phyloP scores from a whole-genome alignment of 345 rosid genomes.

The Excoecaria agallocha region DNA sequence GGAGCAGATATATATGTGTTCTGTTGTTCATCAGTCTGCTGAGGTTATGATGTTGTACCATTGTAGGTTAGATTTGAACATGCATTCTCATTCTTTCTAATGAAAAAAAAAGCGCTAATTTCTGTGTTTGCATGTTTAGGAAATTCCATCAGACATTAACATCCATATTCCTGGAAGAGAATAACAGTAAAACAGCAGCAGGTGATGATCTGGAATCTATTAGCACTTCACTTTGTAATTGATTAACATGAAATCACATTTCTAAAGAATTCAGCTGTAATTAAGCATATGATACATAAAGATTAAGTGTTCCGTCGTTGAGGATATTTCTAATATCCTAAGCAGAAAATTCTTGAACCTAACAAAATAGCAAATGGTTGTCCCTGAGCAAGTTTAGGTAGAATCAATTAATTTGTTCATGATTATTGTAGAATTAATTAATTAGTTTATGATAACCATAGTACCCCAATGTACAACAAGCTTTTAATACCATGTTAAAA shows the following conservation, averaged over 20 bases:
- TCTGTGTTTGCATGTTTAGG: constrained; percentile 9
- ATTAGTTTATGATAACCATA: too few relatives aligned
- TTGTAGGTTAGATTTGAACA: neutral
- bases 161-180: constrained; percentile 22
- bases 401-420: neutral
- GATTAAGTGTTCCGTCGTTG: neutral
- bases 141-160: constrained; percentile 22
- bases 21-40: neutral
- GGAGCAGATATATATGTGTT: neutral
- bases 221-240: neutral
- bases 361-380: neutral
- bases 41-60: neutral
- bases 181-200: constrained; percentile 25
- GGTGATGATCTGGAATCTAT: constrained; percentile 29
- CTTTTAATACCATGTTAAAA: neutral
- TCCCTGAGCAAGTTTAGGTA: neutral
- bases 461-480: neutral
- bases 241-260: neutral
- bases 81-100: neutral
- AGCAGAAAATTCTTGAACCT: neutral
- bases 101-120: neutral
- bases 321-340: neutral
- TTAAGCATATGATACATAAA: constrained; percentile 2
- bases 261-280: neutral
- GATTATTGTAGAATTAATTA: too few relatives aligned